These are phyloP conservation scores for Coemansia sp. DNA, from an alignment of 371 early-diverging fungal species.

Conservation along the genomic window DNA sequence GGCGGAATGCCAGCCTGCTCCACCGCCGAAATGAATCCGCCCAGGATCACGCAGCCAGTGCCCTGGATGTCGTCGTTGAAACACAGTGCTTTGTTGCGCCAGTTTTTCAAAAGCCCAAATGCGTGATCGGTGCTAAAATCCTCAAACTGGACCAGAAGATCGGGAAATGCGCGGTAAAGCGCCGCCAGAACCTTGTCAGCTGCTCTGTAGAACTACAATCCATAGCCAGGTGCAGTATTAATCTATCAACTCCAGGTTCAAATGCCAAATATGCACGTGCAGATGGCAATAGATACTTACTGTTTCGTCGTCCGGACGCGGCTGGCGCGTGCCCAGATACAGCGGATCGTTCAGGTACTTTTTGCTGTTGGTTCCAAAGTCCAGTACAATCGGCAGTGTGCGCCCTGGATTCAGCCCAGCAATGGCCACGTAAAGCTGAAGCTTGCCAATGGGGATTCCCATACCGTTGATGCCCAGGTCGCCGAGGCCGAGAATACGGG, in stretches of 20 bases:
- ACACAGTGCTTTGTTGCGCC: constrained; percentile 70
- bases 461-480: constrained; percentile 90
- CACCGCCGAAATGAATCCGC: constrained; percentile 89
- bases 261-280: too few species aligned
- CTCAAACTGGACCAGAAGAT: constrained; percentile 86
- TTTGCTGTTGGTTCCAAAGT: constrained; percentile 87
- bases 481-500: constrained; percentile 89
- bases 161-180: constrained; percentile 67
- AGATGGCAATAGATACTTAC: constrained; percentile 4
- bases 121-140: constrained; percentile 91
- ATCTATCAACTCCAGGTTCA: too few species aligned
- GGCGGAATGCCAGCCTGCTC: constrained; percentile 57
- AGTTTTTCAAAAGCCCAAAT: constrained; percentile 67
- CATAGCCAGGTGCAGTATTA: too few species aligned
- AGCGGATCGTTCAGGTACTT: constrained; percentile 75
- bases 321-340: constrained; percentile 74
- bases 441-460: constrained; percentile 91
- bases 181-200: constrained; percentile 74
- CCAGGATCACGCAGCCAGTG: constrained; percentile 89
- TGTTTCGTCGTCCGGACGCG: constrained; percentile 34
- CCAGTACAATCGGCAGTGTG: constrained; percentile 86
- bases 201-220: constrained; percentile 64
- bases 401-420: constrained; percentile 85
- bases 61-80: constrained; percentile 62
- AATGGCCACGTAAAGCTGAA: constrained; percentile 86